Evolutionary conservation across 257 asterid species (phyloP).

Genomic region (Dorcoceras hygrometricum): DNA sequence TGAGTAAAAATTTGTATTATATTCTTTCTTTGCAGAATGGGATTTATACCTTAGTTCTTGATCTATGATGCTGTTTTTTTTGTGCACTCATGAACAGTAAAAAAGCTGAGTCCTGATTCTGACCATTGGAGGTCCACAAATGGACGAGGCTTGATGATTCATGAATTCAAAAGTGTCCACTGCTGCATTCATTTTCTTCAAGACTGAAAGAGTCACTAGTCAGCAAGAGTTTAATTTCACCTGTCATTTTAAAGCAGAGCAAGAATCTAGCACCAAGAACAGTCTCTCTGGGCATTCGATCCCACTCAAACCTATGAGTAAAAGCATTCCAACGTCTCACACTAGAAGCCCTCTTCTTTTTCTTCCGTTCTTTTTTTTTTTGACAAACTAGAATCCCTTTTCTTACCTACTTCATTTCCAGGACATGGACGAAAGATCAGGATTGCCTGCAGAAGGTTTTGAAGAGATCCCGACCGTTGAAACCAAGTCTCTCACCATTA

Average conservation of each 20-base stretch:
- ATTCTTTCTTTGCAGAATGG: not conserved
- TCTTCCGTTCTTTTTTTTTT: too few species aligned
- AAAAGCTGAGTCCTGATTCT: slow-evolving; percentile 33
- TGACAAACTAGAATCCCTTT: not conserved
- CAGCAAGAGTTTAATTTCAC: slow-evolving; percentile 29
- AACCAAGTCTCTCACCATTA: slow-evolving; percentile 54
- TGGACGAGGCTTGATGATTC: slow-evolving; percentile 43
- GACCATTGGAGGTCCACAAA: slow-evolving; percentile 64
- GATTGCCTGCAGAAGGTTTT: slow-evolving; percentile 16
- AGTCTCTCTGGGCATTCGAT: slow-evolving; percentile 23
- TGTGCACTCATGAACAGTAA: slow-evolving; percentile 23
- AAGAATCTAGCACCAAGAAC: slow-evolving; percentile 30
- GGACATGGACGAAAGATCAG: slow-evolving; percentile 49
- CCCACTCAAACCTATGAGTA: slow-evolving; percentile 30
- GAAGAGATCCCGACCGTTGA: slow-evolving; percentile 34
- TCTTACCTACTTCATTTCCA: slow-evolving; percentile 25
- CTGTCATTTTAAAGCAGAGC: slow-evolving; percentile 30
- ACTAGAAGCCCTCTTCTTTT: not conserved
- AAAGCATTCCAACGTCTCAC: not conserved
- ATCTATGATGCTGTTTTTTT: slow-evolving; percentile 1
- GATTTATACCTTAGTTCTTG: slow-evolving; percentile 2
- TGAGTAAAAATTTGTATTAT: slow-evolving; percentile 16
- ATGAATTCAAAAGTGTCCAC: slow-evolving; percentile 32
- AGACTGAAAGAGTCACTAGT: slow-evolving; percentile 20
- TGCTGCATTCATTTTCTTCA: slow-evolving; percentile 68